phyloP scores from a whole-genome alignment of 192 early-diverging fungal genomes.

The Coemansia sp. region DNA sequence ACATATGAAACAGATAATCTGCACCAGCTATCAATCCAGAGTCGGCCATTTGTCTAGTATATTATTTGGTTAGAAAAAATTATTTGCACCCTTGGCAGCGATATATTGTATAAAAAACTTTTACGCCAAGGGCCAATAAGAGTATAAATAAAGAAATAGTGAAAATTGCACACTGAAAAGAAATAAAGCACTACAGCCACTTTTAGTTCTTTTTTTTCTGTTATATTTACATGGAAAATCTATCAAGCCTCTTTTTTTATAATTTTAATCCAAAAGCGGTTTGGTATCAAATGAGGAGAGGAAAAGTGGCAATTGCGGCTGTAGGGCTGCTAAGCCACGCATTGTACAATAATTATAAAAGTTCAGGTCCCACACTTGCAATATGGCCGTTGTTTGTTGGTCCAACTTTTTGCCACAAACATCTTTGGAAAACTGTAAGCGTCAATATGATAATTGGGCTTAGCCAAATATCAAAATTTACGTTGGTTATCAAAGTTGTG shows the following conservation, averaged over 20 bases:
- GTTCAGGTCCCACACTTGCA: not conserved
- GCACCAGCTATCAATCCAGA: not conserved
- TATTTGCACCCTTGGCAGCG: not conserved
- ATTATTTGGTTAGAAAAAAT: not conserved
- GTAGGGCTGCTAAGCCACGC: not conserved
- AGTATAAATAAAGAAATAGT: not conserved
- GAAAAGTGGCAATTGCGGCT: not conserved
- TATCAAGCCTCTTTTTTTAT: not conserved
- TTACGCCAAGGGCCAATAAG: not conserved
- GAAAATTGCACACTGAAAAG: not conserved
- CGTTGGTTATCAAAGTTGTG: not conserved
- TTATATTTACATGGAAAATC: not conserved
- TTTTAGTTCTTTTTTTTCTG: not conserved
- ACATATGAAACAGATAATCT: conserved; percentile 15
- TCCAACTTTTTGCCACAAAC: not conserved
- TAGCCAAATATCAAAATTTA: not conserved
- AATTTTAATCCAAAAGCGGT: not conserved
- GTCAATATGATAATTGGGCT: not conserved
- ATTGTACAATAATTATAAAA: not conserved
- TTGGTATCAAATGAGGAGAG: not conserved
- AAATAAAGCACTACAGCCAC: not conserved
- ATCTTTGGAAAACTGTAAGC: too few relatives aligned
- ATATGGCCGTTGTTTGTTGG: not conserved
- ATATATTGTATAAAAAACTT: not conserved
- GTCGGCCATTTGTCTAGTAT: not conserved